Evolutionary conservation across 495 filamentous ascomycete genomes (phyloP).

Genomic region (Schizothecium vesticola): DNA sequence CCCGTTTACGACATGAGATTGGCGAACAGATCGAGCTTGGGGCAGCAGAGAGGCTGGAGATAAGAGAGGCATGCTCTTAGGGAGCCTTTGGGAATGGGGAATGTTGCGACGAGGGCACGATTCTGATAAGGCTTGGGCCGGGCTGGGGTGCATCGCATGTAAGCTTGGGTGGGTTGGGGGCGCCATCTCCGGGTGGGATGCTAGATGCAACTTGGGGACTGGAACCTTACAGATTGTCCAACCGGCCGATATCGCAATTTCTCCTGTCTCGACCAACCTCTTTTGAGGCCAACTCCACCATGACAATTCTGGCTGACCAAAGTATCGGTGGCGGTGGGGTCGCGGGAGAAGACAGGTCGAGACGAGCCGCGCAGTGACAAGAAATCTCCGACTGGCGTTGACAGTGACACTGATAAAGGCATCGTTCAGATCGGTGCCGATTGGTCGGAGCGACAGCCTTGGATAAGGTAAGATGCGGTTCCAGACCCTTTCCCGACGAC

Average conservation of each 20-base stretch:
- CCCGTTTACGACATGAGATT: slow-evolving; percentile 18
- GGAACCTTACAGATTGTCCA: slow-evolving; percentile 1
- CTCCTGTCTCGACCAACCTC: neutral
- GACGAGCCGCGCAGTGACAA: neutral
- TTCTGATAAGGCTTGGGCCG: slow-evolving; percentile 1
- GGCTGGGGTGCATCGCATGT: slow-evolving; percentile 4
- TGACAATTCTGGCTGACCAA: neutral
- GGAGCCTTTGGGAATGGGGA: neutral
- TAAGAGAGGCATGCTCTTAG: neutral
- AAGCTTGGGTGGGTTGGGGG: slow-evolving; percentile 20
- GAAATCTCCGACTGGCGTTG: neutral
- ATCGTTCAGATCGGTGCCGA: neutral
- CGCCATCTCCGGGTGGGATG: slow-evolving; percentile 15
- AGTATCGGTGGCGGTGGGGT: neutral
- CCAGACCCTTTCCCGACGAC: neutral
- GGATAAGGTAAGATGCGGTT: neutral
- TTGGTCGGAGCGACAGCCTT: neutral
- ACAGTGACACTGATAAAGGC: neutral
- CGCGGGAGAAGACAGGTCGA: neutral
- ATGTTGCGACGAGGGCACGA: neutral
- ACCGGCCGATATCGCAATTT: neutral
- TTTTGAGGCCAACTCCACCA: neutral
- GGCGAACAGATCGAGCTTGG: slow-evolving; percentile 8
- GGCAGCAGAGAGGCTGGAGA: slow-evolving; percentile 7
- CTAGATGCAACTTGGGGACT: neutral